Percentiles rank a stretch among this genome's conserved stretches.
phyloP scores from a whole-genome alignment of 2,329 filamentous ascomycete genomes.

The Pestalotiopsis sp. region DNA sequence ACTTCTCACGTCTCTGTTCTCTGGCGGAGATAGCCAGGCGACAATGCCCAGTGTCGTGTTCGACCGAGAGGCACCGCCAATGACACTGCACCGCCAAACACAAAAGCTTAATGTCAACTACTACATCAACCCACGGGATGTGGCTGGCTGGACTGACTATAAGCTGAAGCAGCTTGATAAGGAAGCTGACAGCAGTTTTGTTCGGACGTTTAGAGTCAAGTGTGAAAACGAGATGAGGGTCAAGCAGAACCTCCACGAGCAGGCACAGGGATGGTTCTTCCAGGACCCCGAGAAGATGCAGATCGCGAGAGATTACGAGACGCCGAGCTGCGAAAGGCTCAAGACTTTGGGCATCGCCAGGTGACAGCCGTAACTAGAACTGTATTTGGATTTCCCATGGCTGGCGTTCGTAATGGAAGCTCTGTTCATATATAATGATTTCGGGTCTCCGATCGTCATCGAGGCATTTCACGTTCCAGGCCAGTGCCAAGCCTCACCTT shows the following conservation, averaged over 20 bases:
- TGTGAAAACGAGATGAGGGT: constrained; percentile 74
- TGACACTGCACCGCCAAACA: constrained; percentile 73
- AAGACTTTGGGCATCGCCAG: constrained; percentile 37
- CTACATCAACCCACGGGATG: constrained; percentile 78
- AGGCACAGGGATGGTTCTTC: constrained; percentile 86
- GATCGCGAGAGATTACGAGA: constrained; percentile 56
- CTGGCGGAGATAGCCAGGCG: constrained; percentile 49
- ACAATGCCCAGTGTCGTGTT: constrained; percentile 73
- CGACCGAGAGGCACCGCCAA: constrained; percentile 67
- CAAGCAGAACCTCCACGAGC: constrained; percentile 68
- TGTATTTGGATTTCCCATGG: not conserved
- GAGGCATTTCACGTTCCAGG: not conserved
- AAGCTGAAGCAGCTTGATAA: constrained; percentile 77
- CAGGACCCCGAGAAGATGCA: constrained; percentile 79
- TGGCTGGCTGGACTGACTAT: constrained; percentile 66
- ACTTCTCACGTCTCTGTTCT: constrained; percentile 78
- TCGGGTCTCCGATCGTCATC: not conserved
- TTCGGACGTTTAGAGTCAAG: constrained; percentile 64
- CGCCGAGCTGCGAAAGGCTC: constrained; percentile 54
- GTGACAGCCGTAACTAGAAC: not conserved
- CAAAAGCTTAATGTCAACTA: constrained; percentile 75
- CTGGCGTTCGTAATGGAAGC: not conserved
- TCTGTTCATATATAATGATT: not conserved
- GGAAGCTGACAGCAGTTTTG: constrained; percentile 71
- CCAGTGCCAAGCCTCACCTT: not conserved